Base-by-base conservation (phyloP, 176 grass and related monocot genomes). In the Alloteropsis semialata region DNA sequence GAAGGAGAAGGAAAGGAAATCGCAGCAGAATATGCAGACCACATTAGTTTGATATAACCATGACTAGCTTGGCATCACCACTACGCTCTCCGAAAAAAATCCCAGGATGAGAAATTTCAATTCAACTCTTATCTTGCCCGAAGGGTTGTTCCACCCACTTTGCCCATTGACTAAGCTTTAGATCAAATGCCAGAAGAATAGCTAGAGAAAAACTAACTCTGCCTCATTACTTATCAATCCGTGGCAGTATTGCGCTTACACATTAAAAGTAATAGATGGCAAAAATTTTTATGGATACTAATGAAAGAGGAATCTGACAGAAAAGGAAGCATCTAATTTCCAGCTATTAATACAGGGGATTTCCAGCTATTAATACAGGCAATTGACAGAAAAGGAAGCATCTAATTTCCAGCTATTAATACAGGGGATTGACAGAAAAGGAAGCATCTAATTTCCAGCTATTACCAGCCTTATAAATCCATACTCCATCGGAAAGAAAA, bases 261-360 rank as follows among this genome's bases (percentile, higher is more conserved):
- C 38, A 79, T 32, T 21, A 49, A 16, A 79, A 51, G 44, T 36
- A 36, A n/a, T 25, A 66, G 30, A 37, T 51, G 21, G 15, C n/a
- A n/a, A 18, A 1, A 0, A 13, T 27, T 79, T 79, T 67, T 78
- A 65, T 6, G 37, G 61, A n/a, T 3, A 37, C 19, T 7, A 78
- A 62, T 9, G 11, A 48, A 65, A 13, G 57, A 63, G 39, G 41
- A 64, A 64, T 48, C 58, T 32, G 16, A 27, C 14, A 48, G 28
- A 65, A 65, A 48, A 17, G 18, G 43, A 79, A 33, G 36, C 12
- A 34, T 15, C 13, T 5, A 49, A 18, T 65, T 36, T 65, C 29
- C 29, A 37, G 76, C 28, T 21, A 77, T 62, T 77, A 80, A 50
- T 38, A 21, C n/a, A n/a, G n/a, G n/a, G n/a, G n/a, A n/a, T n/a